Evolutionary conservation across 805 yeast species (phyloP).

Genomic region (Brettanomyces naardenensis): DNA sequence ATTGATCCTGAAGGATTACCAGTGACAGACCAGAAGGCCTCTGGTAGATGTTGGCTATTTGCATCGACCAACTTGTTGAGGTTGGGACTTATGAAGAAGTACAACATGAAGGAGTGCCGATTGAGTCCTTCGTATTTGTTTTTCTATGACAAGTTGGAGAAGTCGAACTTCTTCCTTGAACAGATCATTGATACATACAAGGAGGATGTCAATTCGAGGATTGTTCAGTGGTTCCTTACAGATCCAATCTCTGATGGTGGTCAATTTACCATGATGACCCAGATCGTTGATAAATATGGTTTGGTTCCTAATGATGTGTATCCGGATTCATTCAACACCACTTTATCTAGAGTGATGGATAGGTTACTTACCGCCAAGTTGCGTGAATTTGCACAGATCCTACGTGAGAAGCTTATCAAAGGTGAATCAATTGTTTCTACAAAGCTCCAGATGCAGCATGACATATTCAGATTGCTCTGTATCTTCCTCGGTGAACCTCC

Average conservation of each 20-base stretch:
- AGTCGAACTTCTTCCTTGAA: constrained; percentile 72
- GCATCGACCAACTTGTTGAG: constrained; percentile 75
- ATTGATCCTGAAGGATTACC: constrained; percentile 51
- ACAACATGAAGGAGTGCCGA: constrained; percentile 61
- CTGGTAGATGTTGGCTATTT: constrained; percentile 88
- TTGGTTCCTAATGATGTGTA: constrained; percentile 65
- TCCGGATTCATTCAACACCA: constrained; percentile 58
- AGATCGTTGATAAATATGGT: constrained; percentile 74
- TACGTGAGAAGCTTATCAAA: constrained; percentile 40
- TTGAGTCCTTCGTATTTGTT: constrained; percentile 72
- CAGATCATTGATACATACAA: constrained; percentile 64
- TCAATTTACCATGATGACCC: constrained; percentile 77
- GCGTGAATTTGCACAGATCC: constrained; percentile 67
- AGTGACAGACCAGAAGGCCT: constrained; percentile 61
- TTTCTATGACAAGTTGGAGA: constrained; percentile 82
- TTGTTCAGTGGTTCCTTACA: constrained; percentile 54
- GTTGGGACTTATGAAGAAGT: constrained; percentile 49
- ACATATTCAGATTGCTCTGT: constrained; percentile 56
- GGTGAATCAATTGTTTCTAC: constrained; percentile 31
- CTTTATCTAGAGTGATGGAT: constrained; percentile 47
- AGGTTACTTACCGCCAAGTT: constrained; percentile 57
- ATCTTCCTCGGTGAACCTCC: constrained; percentile 77
- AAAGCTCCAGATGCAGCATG: constrained; percentile 40
- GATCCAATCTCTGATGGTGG: constrained; percentile 82
- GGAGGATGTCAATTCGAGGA: constrained; percentile 60